Evolutionary conservation across 2,329 filamentous ascomycete species (phyloP), one percentile per base, ranked within the genome.

Genomic region (Cordyceps cicadae): DNA sequence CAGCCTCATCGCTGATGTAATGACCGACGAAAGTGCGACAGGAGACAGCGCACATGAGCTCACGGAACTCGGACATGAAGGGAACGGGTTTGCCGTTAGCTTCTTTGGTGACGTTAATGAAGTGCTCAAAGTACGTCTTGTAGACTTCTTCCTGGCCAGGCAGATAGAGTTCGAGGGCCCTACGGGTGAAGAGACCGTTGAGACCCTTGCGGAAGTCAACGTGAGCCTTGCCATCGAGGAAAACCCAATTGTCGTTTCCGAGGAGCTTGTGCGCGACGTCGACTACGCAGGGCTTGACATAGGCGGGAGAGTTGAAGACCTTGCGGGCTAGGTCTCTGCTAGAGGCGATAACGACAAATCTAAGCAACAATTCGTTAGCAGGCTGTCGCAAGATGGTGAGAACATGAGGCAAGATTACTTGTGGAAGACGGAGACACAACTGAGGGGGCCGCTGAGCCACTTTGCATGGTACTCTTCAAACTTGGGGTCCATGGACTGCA

Each of bases 351-450:
- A 99, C 92, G 65, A 97, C 94, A 74, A 99, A 99, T 74, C 91
- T 95, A 67, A 5, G 49, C 19, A 48, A 7, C 9, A 37, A 53
- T 11, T 29, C 12, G 29, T 43, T 37, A 39, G 55, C 5, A 12
- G 9, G 37, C 17, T 39, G 17, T 14, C 15, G 17, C 43, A 4
- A 5, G 51, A n/a, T 3, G 49, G 29, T 3, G 8, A n/a, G 19
- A 34, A 17, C 11, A 29, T 9, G 7, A 12, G 14, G 12, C 24
- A 17, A 39, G 62, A 86, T 67, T 84, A 96, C 91, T 97, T 99
- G 85, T 99, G 94, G 80, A 99, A 99, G 69, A 99, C 92, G 2
- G 92, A 97, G 64, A 99, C 94, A 71, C 94, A 99, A 81, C 92
- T 97, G 67, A 99, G 81, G 53, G 90, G 87, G 52, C 90, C 94